Evolutionary conservation across 208 protist genomes (phyloP), one percentile per base, ranked within the genome.

Genomic region (Angomonas desouzai): DNA sequence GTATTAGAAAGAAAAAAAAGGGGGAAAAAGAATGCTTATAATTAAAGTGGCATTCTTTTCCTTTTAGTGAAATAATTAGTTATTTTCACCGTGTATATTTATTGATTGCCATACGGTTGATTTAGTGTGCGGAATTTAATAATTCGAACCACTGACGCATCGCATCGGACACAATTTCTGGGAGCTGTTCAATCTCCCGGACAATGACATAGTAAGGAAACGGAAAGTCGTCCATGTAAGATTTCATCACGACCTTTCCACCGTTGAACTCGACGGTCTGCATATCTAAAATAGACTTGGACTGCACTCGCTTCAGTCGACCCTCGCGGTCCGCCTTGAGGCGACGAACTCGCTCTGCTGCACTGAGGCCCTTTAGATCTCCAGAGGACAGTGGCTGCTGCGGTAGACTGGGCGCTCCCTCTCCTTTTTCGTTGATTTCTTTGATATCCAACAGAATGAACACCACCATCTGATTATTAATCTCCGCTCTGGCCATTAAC

Each of bases 151-250:
- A 99, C 89, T 99, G 99, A 27, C 98, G 84, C 64, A 99, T 90
- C 7, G 98, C 96, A 83, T 99, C 98, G 13, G 95, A 89, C 13
- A 99, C 88, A 34, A 99, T 87, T 40, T 96, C 77, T 3, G 99
- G 98, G 34, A 99, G 84, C 34, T 80, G 82, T 29, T 94, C 74
- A 32, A 99, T 83, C 43, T 99, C 96, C 60, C 97, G 83, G 33
- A 99, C 87, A 51, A 99, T 85, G 13, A 99, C 79, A 74, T 99
- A 99, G 80, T 99, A 99, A 18, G 98, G 97, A 67, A 99, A 99
- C 34, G 99, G 99, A 74, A 99, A 99, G 47, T 93, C 87, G 59
- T 99, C 97, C 83, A 99, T 97, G 84, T 99, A 99, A 0, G 84
- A 76, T 4, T 76, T 88, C 10, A 91, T 83, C 53, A 94, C 77